phyloP scores from a whole-genome alignment of 345 rosid species.

The Citrus unshiu region DNA sequence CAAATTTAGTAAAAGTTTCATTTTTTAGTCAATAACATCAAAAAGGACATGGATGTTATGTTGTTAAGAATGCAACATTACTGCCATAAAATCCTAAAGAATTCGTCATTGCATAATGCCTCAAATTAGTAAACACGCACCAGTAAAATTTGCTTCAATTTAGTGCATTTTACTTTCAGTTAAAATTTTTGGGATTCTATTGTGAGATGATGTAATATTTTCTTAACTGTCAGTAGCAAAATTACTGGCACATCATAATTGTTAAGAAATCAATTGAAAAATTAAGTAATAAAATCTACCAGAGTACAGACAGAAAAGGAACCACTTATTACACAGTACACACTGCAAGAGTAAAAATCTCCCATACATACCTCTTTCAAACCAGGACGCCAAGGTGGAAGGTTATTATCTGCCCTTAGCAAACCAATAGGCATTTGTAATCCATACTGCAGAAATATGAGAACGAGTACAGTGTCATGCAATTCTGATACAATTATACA shows the following conservation, averaged over 20 bases:
- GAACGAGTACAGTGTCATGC: slow-evolving; percentile 5
- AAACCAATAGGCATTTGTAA: slow-evolving; percentile 76
- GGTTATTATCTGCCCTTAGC: slow-evolving; percentile 86
- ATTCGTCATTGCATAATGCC: neutral
- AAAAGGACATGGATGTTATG: neutral
- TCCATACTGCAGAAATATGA: slow-evolving; percentile 62
- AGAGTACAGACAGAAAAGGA: neutral
- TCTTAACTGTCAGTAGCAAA: neutral
- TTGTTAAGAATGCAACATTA: neutral
- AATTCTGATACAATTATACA: neutral
- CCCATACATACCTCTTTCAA: slow-evolving; percentile 62
- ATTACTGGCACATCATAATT: neutral
- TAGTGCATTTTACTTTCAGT: too few relatives aligned
- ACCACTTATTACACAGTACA: neutral
- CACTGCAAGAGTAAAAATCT: neutral
- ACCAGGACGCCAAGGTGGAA: slow-evolving; percentile 94
- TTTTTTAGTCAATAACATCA: neutral
- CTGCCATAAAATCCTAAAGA: neutral
- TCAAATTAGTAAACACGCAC: neutral
- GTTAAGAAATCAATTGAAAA: neutral
- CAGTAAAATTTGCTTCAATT: neutral
- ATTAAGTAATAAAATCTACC: neutral
- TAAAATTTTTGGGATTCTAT: neutral
- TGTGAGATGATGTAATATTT: neutral
- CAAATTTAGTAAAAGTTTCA: neutral